Evolutionary conservation across 2,329 filamentous ascomycete genomes (phyloP), one percentile per base, ranked within the genome.

Genomic region (Colletotrichum sp.): DNA sequence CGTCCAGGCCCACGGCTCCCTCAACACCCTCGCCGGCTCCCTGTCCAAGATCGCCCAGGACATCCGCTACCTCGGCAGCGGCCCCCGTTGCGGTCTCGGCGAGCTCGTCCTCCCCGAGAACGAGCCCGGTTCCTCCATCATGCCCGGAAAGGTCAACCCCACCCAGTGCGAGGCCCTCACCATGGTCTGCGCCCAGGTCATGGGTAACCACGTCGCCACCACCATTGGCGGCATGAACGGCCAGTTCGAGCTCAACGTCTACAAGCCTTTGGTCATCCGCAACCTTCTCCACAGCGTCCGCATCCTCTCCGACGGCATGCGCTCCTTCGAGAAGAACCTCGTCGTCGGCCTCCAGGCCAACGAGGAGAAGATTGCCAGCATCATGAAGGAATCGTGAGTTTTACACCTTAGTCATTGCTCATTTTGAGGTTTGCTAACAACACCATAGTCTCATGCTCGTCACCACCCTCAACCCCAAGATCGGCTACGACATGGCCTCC

Each of bases 141-240:
- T 99, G 97, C 97, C 97, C 60, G 97, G 97, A 83, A 99, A 99
- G 90, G 97, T 99, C 84, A 99, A 99, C 90, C 97, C 97, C 36
- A 99, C 97, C 36, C 97, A 99, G 88, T 98, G 96, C 87, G 97
- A 99, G 90, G 95, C 96, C 77, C 89, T 99, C 85, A 98, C 97
- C 80, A 99, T 99, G 97, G 90, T 98, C 76, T 98, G 96, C 89
- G 93, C 95, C 24, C 97, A 99, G 87, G 96, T 99, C 77, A 98
- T 98, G 91, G 97, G 97, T 83, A 99, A 99, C 91, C 93, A 98
- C 84, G 94, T 96, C 70, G 95, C 97, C 48, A 93, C 95, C 76
- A 98, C 96, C 34, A 95, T 98, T 81, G 95, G 96, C 78, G 97
- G 96, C 83, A 97, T 97, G 89, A 98, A 97, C 88, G 97, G 97